These are phyloP conservation scores for Biscogniauxia sp. DNA, from an alignment of 2,329 filamentous ascomycete species.

Conservation along the genomic window DNA sequence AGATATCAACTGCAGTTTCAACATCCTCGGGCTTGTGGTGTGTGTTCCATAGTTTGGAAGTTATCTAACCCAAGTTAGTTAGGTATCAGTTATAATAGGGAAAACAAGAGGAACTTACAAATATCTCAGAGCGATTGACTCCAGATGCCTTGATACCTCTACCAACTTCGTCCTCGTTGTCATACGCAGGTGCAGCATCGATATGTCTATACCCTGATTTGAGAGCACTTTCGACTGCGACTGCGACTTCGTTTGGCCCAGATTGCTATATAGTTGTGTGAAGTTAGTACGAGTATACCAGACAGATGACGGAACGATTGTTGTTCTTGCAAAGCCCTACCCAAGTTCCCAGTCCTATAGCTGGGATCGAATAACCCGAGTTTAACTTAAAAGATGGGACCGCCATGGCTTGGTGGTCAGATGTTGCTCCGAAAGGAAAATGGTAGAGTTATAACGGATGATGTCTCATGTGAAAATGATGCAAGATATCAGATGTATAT, in stretches of 20 bases:
- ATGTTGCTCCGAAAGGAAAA: not conserved
- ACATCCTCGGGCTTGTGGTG: constrained; percentile 34
- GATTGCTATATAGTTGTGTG: constrained; percentile 29
- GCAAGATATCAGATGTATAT: not conserved
- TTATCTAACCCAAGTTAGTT: not conserved
- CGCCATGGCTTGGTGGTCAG: not conserved
- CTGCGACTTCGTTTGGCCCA: constrained; percentile 43
- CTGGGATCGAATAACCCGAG: not conserved
- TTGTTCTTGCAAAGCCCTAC: not conserved
- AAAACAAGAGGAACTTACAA: constrained; percentile 20
- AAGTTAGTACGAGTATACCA: not conserved
- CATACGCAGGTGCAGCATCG: constrained; percentile 48
- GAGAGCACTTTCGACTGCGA: constrained; percentile 47
- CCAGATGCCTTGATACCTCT: constrained; percentile 40
- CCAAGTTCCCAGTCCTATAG: not conserved
- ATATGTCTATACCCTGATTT: constrained; percentile 44
- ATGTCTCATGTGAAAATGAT: not conserved
- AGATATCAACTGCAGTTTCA: constrained; percentile 31
- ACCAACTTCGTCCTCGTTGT: constrained; percentile 43
- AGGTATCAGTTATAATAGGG: not conserved
- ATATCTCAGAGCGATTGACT: constrained; percentile 39
- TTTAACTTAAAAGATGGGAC: not conserved
- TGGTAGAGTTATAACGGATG: not conserved
- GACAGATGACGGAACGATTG: not conserved
- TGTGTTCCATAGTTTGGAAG: constrained; percentile 27